A percentile compares a stretch with the other conserved stretches of the same genome.
phyloP scores from a whole-genome alignment of 768 basidiomycete species.

The Tricholoma terreum region DNA sequence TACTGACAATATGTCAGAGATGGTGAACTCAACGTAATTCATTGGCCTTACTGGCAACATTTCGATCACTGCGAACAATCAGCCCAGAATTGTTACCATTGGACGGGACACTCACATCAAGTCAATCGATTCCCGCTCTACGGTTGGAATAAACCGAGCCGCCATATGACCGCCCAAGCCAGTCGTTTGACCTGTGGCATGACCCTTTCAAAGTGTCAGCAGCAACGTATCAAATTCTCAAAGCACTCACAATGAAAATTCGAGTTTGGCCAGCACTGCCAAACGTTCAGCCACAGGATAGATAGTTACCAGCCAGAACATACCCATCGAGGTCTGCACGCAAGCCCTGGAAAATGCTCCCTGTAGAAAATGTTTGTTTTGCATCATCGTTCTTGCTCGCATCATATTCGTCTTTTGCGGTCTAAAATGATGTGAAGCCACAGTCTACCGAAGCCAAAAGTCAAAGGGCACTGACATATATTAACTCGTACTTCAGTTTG shows the following conservation, averaged over 20 bases:
- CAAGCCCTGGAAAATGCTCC: conserved; percentile 84
- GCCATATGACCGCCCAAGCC: conserved; percentile 67
- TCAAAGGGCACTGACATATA: conserved; percentile 58
- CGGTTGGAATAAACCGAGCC: conserved; percentile 90
- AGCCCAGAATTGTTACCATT: not conserved
- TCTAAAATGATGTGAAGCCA: conserved; percentile 40
- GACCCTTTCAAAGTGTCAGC: conserved; percentile 52
- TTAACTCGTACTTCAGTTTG: conserved; percentile 73
- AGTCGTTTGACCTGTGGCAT: conserved; percentile 90
- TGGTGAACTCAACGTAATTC: conserved; percentile 5
- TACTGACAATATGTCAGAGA: conserved; percentile 35
- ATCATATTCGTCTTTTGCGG: conserved; percentile 79
- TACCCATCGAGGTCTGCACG: conserved; percentile 85
- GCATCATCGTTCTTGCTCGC: conserved; percentile 67
- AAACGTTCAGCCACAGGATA: conserved; percentile 1
- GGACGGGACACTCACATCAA: conserved; percentile 55
- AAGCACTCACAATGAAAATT: conserved; percentile 75
- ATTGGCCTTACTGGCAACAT: conserved; percentile 60
- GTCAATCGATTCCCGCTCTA: conserved; percentile 92
- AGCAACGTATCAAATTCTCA: not conserved
- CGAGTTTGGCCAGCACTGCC: conserved; percentile 62
- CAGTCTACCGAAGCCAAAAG: not conserved
- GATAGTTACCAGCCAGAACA: conserved; percentile 14
- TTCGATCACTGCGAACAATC: conserved; percentile 57
- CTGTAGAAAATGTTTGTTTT: conserved; percentile 53